Evolutionary conservation across 768 basidiomycete species (phyloP), one percentile per base, ranked within the genome.

Genomic region (Hortiboletus campestris): DNA sequence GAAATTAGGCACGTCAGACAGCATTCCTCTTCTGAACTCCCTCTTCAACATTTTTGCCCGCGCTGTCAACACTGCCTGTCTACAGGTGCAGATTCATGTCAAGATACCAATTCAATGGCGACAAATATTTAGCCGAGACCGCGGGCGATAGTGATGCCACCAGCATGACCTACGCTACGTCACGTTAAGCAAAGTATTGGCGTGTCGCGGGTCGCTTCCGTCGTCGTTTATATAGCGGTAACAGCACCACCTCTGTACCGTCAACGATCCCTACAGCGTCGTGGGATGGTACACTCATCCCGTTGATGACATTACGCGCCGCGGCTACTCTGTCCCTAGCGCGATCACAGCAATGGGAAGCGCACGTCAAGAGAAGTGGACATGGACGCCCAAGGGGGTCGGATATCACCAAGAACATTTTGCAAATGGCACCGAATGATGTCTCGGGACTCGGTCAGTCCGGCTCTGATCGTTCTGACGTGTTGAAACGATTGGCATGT

Each of bases 401-500:
- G 64, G 25, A 56, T 79, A 34, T 68, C 76, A 2, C 63, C 73
- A 11, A 68, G 57, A 41, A 64, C 63, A 11, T 75, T 75, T 56
- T 77, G 74, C 53, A 80, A 79, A 59, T 80, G 78, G 79, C 77
- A 80, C 50, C 65, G 73, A 12, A 76, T 80, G 74, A 76, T 78
- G 22, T 78, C 75, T 48, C 72, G 61, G 19, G 67, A 72, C 17
- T 57, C 74, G 61, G 79, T 80, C 52, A 63, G 76, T 61, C n/a
- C 13, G n/a, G 1, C 10, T 46, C 22, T 29, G 44, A 32, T 55
- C n/a, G 14, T 36, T n/a, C 25, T 5, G 29, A n/a, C 9, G 6
- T 22, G 25, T 39, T 11, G 11, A 19, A n/a, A 20, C 46, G 28
- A 48, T 22, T 8, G 12, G 7, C 16, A 2, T 44, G 28, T 20